Percentiles rank a stretch among this genome's conserved stretches.
Evolutionary conservation across 2,329 filamentous ascomycete species (phyloP).

Genomic region (Colletotrichum limetticola): DNA sequence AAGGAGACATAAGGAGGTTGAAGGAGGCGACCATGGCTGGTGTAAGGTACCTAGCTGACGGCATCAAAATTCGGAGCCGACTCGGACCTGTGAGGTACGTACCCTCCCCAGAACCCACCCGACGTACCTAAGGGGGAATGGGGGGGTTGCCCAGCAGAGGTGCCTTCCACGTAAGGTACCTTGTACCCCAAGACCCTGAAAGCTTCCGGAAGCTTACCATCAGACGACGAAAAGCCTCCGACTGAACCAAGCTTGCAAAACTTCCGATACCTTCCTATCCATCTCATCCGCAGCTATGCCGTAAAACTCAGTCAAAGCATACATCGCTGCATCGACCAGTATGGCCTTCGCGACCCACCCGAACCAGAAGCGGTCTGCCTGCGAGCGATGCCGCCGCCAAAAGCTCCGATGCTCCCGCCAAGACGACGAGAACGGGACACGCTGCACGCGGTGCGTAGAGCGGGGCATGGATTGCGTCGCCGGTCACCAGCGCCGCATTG

Average conservation of each 20-base stretch:
- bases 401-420: constrained; percentile 46
- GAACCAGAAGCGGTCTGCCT: constrained; percentile 46
- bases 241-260: background rate
- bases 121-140: too few species aligned
- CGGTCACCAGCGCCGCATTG: constrained; percentile 45
- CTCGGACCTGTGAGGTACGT: background rate
- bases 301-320: background rate
- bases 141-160: too few species aligned
- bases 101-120: background rate
- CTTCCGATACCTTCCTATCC: background rate
- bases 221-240: background rate
- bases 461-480: constrained; percentile 42
- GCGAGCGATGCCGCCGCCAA: constrained; percentile 46
- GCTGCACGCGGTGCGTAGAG: constrained; percentile 43
- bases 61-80: background rate
- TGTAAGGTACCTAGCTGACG: too few species aligned
- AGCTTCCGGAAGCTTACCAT: background rate
- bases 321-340: background rate
- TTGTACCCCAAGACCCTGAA: background rate
- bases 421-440: constrained; percentile 29
- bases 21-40: too few species aligned
- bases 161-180: too few species aligned
- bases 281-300: background rate
- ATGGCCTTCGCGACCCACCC: constrained; percentile 38
- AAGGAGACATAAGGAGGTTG: too few species aligned